Base-by-base conservation (phyloP, 2,329 filamentous ascomycete genomes). In the Phialophora tarda region DNA sequence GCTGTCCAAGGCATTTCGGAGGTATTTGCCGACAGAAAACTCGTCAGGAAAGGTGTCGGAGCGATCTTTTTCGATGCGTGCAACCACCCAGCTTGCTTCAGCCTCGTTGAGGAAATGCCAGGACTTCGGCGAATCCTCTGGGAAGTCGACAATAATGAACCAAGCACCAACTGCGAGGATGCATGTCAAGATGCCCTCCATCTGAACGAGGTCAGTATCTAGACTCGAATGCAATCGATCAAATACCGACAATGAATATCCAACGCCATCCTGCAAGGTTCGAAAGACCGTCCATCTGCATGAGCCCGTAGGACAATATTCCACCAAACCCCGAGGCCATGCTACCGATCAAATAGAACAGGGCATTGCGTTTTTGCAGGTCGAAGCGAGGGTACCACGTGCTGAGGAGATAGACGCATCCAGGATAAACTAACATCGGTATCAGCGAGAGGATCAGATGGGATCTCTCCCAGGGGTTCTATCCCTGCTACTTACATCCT, bases 371-470 rank as follows among this genome's bases (percentile, higher is more conserved):
- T 70, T 75, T 73, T 14, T 78, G 73, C 71, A 79, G 71, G 53
- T 79, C 77, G 69, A 70, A 71, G 65, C 62, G 44, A 17, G 66
- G 57, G 32, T 70, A 71, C 64, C 65, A 71, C 1, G 66, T 69
- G n/a, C 66, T 68, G 48, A 92, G 82, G 11, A 92, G 79, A 73
- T 91, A 92, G 0, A 90, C 87, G 56, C 85, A 89, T 61, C 85
- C 64, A 55, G 26, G 26, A 23, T 24, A 47, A 14, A 23, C 10
- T 30, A 26, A 21, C 21, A 21, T 3, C 48, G 41, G 23, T 11
- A n/a, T 44, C 38, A 44, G 38, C 17, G 21, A n/a, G 38, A n/a
- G 17, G 38, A 21, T n/a, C 5, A n/a, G 14, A 41, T n/a, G n/a
- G n/a, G n/a, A n/a, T n/a, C n/a, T n/a, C n/a, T n/a, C n/a, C n/a